Base-by-base conservation (phyloP, 2,329 filamentous ascomycete species). In the Monosporascus ibericus region DNA sequence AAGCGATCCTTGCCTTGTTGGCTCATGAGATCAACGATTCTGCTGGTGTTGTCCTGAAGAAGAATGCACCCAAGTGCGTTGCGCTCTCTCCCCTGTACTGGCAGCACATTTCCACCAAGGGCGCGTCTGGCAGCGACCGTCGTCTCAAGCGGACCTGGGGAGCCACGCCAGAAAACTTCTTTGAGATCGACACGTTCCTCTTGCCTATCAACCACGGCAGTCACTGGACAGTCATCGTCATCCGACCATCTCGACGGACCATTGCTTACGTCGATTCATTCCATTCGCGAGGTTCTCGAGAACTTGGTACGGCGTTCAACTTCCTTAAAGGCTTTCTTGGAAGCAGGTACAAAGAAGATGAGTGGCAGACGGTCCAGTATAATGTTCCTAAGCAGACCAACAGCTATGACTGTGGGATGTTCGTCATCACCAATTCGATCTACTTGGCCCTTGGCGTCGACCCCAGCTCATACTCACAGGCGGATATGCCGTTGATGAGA, bases 381-480 rank as follows among this genome's bases (percentile, higher is more conserved):
- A 66, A 69, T 17, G 80, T 79, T 37, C 77, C 81, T 0, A 61
- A 57, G 3, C 88, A 92, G 66, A 74, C 70, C 25, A 92, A 92
- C 62, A 78, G 78, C 1, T 82, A 79, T 63, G 88, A 92, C 65
- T 92, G 88, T 59, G 88, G 88, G n/a, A 81, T 90, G 3, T 89
- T 90, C 65, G 81, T 85, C 15, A 82, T 89, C 58, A 81, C 87
- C 18, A 92, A 92, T 62, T 84, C 81, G 17, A 78, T 90, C 47
- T 87, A 83, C 51, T 61, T 84, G 37, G 73, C 78, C 0, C 63
- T 83, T 34, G 80, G 80, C 1, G 58, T 83, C 18, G 76, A 75
- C 54, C 79, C 80, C 2, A 68, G 72, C 52, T 65, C 66, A 3
- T 84, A 87, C 53, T 60, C 67, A 1, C 69, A 78, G 37, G 57